Evolutionary conservation across 78 protist genomes (phyloP).

Genomic region (Acrasis kona): DNA sequence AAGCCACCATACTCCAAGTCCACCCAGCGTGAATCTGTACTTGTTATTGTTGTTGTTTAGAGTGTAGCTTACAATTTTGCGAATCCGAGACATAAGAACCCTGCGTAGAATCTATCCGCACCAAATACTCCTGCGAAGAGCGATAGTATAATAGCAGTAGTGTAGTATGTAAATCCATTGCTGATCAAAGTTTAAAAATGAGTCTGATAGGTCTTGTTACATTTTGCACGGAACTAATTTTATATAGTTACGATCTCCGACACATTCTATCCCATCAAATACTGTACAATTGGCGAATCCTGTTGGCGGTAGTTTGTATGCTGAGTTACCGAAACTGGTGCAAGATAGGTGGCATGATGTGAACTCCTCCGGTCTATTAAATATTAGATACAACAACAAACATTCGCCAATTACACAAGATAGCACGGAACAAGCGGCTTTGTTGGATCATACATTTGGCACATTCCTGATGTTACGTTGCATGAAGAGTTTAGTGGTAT

Average conservation of each 20-base stretch:
- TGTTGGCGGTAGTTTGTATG: not conserved
- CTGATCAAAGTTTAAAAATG: not conserved
- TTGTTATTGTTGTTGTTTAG: too few species aligned
- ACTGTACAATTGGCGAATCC: not conserved
- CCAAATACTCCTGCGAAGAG: conserved; percentile 12
- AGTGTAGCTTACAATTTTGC: not conserved
- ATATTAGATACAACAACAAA: not conserved
- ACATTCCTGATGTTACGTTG: too few species aligned
- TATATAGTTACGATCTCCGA: not conserved
- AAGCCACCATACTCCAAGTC: conserved; percentile 23
- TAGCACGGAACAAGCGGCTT: too few species aligned
- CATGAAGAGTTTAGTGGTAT: too few species aligned
- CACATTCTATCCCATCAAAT: not conserved
- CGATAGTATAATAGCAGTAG: not conserved
- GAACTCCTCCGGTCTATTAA: not conserved
- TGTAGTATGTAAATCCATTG: not conserved
- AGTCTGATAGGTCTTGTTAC: not conserved
- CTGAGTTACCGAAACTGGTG: not conserved
- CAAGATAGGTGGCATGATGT: not conserved
- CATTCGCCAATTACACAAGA: too few species aligned
- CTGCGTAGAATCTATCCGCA: conserved; percentile 10
- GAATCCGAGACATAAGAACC: not conserved
- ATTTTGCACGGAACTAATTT: too few species aligned
- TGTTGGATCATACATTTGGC: too few species aligned
- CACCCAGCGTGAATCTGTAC: conserved; percentile 18